Evolutionary conservation across 2,329 filamentous ascomycete genomes (phyloP).

Genomic region (Trichoderma koningii): DNA sequence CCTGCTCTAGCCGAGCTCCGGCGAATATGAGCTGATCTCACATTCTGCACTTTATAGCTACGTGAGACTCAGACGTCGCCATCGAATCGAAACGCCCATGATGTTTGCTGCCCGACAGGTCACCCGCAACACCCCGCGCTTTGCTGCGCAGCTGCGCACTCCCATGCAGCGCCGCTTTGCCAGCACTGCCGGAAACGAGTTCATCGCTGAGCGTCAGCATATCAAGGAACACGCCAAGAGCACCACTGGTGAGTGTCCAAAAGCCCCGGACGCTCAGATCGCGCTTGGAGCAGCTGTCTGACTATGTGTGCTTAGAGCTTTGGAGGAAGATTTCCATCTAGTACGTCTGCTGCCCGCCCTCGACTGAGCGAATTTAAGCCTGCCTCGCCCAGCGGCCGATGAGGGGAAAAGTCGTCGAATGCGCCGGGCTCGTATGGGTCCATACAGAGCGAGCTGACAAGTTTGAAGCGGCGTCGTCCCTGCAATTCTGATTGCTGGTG

Average conservation of each 20-base stretch:
- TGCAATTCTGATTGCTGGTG: conserved; percentile 66
- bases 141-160: conserved; percentile 60
- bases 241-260: conserved; percentile 70
- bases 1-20: conserved; percentile 41
- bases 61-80: conserved; percentile 33
- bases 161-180: conserved; percentile 71
- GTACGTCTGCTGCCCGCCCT: conserved; percentile 59
- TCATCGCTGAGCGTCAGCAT: conserved; percentile 87
- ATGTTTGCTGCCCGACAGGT: conserved; percentile 68
- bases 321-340: conserved; percentile 97
- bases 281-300: conserved; percentile 33
- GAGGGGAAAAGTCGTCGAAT: conserved; percentile 7
- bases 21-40: conserved; percentile 40
- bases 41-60: conserved; percentile 34
- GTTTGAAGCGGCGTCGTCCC: conserved; percentile 69
- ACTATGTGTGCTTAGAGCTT: conserved; percentile 62
- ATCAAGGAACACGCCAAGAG: conserved; percentile 87
- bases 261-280: not conserved
- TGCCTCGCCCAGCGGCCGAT: not conserved
- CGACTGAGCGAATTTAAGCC: conserved; percentile 35
- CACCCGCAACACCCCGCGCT: conserved; percentile 64
- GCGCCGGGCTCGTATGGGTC: conserved; percentile 1
- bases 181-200: conserved; percentile 80
- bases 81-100: conserved; percentile 35
- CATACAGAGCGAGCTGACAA: conserved; percentile 32